These are phyloP conservation scores for Ceratobasidium sp. DNA, from an alignment of 1,284 basidiomycete species.

Conservation along the genomic window DNA sequence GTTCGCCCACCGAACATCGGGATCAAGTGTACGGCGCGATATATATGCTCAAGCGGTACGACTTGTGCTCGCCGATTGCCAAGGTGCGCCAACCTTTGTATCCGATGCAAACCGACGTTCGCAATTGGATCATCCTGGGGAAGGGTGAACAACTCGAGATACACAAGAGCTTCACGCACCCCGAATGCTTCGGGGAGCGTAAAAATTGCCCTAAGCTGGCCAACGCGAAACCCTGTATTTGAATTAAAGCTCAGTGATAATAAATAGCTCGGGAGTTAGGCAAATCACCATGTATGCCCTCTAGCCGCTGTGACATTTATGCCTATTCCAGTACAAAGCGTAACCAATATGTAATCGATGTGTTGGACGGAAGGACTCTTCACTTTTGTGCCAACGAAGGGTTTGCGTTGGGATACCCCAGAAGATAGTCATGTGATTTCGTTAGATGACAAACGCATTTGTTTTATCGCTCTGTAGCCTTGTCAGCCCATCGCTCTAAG, in stretches of 20 bases:
- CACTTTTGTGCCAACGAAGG: too few species aligned
- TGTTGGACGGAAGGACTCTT: too few species aligned
- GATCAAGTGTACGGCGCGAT: not conserved
- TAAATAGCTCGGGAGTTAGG: not conserved
- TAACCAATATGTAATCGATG: too few species aligned
- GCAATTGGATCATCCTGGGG: not conserved
- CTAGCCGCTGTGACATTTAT: too few species aligned
- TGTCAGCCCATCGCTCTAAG: too few species aligned
- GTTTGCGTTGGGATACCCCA: too few species aligned
- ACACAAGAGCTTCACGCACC: not conserved
- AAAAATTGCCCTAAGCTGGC: not conserved
- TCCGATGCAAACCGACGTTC: not conserved
- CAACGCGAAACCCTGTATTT: not conserved
- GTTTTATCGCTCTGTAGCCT: too few species aligned
- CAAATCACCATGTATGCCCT: not conserved
- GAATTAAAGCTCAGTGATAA: too few species aligned
- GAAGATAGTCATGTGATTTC: too few species aligned
- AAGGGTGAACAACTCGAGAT: not conserved
- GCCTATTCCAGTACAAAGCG: too few species aligned
- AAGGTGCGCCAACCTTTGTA: not conserved
- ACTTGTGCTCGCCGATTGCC: not conserved
- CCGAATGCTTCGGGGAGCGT: not conserved
- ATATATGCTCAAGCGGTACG: not conserved
- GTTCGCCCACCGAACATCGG: not conserved
- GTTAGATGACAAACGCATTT: too few species aligned